A percentile compares a stretch with the other conserved stretches of the same genome.
These are phyloP conservation scores for Eimeria zaria DNA, from an alignment of 169 alveolate genomes.

Conservation along the genomic window DNA sequence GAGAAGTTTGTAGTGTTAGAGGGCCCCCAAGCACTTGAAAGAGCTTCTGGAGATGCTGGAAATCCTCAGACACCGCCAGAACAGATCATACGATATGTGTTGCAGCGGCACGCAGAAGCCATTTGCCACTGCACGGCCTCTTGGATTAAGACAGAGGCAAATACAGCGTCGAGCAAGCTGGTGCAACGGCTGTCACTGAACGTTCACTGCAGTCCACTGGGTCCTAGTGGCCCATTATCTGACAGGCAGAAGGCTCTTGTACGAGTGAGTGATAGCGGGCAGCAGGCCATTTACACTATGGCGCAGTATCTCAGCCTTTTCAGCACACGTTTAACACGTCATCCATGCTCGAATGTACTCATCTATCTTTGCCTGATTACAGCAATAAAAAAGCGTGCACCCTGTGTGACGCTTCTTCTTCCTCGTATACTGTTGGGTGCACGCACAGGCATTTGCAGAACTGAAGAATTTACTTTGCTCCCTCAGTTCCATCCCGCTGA, in stretches of 20 bases:
- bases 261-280: constrained; percentile 4
- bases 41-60: constrained; percentile 11
- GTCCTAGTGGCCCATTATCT: constrained; percentile 55
- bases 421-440: neutral
- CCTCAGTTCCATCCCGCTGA: constrained; percentile 77
- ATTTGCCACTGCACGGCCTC: constrained; percentile 9
- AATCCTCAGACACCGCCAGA: constrained; percentile 13
- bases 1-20: constrained; percentile 15
- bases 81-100: constrained; percentile 30
- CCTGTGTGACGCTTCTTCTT: neutral
- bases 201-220: constrained; percentile 67
- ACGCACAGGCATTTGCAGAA: constrained; percentile 74
- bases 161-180: neutral
- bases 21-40: constrained; percentile 31
- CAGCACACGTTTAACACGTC: neutral
- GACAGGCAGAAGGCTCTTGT: constrained; percentile 75
- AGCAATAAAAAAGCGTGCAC: neutral
- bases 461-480: constrained; percentile 75
- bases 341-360: neutral
- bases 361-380: neutral
- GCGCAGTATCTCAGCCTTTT: neutral
- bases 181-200: neutral
- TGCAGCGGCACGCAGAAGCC: constrained; percentile 60
- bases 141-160: constrained; percentile 27
- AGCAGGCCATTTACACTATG: neutral